Conservation (phyloP, 495 filamentous ascomycete species). For the Astrocystis sublimbata region DNA sequence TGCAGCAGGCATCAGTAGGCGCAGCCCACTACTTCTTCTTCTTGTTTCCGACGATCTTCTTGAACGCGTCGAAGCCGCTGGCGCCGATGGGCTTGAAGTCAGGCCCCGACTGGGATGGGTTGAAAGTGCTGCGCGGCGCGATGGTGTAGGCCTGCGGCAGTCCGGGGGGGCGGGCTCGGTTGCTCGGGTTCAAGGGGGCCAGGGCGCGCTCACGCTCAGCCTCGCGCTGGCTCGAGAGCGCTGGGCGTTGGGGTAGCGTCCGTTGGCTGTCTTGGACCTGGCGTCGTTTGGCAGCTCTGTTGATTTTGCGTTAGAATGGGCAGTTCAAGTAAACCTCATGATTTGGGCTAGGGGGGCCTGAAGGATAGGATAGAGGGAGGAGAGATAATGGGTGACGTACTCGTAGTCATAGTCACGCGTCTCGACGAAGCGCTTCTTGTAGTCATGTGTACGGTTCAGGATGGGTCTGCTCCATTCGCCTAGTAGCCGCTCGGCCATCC, state of each 20-base stretch:
- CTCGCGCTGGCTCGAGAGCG: slow-evolving; percentile 47
- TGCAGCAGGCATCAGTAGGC: too few species aligned
- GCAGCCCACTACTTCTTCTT: slow-evolving; percentile 59
- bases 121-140: slow-evolving; percentile 65
- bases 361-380: too few species aligned
- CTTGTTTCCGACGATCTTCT: slow-evolving; percentile 75
- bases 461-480: slow-evolving; percentile 98
- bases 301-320: slow-evolving; percentile 30
- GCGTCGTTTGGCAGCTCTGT: slow-evolving; percentile 53
- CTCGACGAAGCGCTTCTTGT: slow-evolving; percentile 72
- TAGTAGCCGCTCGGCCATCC: slow-evolving; percentile 83
- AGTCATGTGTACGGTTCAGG: slow-evolving; percentile 88
- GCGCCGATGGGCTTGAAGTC: slow-evolving; percentile 65
- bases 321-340: too few species aligned
- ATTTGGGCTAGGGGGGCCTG: too few species aligned
- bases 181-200: slow-evolving; percentile 66
- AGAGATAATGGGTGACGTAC: too few species aligned
- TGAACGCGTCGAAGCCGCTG: slow-evolving; percentile 76
- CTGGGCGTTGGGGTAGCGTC: slow-evolving; percentile 47
- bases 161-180: slow-evolving; percentile 70
- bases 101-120: slow-evolving; percentile 37
- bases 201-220: slow-evolving; percentile 69
- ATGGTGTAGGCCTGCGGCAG: slow-evolving; percentile 78
- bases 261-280: slow-evolving; percentile 45
- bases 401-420: slow-evolving; percentile 54